A percentile compares a stretch with the other conserved stretches of the same genome.
phyloP scores from a whole-genome alignment of 202 grass and related monocot species.

The Zizania palustris region DNA sequence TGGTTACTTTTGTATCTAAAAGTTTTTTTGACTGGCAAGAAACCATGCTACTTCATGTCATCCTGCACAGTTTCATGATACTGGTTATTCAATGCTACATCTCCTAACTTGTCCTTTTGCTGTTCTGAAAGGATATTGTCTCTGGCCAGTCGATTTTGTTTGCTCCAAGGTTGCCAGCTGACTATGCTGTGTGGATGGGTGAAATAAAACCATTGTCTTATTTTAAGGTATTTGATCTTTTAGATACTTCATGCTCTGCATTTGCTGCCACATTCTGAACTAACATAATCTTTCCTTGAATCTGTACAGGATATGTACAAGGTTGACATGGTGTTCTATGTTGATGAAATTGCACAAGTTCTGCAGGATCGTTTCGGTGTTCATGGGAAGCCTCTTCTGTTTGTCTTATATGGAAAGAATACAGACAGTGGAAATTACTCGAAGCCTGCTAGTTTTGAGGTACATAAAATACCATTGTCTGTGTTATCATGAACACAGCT shows the following conservation, averaged over 20 bases:
- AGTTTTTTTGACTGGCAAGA: not conserved
- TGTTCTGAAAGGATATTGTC: constrained; percentile 67
- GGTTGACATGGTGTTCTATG: constrained; percentile 81
- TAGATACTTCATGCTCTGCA: not conserved
- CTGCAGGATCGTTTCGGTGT: constrained; percentile 54
- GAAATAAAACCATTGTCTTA: constrained; percentile 77
- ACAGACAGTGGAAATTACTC: constrained; percentile 93
- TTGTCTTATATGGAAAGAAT: constrained; percentile 77
- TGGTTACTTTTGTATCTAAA: not conserved
- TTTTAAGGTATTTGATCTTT: constrained; percentile 62
- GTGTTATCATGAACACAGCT: not conserved
- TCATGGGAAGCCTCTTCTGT: constrained; percentile 72
- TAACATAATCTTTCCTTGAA: constrained; percentile 23
- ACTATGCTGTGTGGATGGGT: constrained; percentile 98
- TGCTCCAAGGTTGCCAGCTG: constrained; percentile 84
- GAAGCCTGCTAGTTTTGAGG: constrained; percentile 90
- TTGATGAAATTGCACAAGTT: constrained; percentile 77
- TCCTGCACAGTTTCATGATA: not conserved
- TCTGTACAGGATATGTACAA: constrained; percentile 73
- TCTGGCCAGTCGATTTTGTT: constrained; percentile 88
- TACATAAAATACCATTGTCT: constrained; percentile 21
- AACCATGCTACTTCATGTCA: not conserved
- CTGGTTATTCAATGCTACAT: not conserved
- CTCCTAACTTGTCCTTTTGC: constrained; percentile 30
- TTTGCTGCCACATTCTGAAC: not conserved